Evolutionary conservation across 2,329 filamentous ascomycete genomes (phyloP).

Genomic region (Neoarthrinium moseri): DNA sequence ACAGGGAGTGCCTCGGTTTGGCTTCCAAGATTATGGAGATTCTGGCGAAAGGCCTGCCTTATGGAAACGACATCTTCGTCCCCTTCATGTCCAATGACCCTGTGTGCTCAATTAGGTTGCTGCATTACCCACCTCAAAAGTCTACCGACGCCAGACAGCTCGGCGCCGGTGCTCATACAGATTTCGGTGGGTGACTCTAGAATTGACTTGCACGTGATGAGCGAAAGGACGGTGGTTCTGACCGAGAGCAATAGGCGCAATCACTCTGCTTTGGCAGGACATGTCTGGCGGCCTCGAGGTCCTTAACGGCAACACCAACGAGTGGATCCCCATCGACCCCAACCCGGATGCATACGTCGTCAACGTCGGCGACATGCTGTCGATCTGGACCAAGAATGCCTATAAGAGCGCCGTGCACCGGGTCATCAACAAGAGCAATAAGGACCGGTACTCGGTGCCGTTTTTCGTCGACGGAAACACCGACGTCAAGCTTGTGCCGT

Average conservation of each 20-base stretch:
- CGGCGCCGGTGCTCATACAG: constrained; percentile 22
- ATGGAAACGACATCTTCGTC: constrained; percentile 18
- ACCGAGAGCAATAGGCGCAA: constrained; percentile 18
- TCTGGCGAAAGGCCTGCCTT: constrained; percentile 19
- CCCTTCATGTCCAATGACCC: constrained; percentile 21
- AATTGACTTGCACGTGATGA: too few species aligned
- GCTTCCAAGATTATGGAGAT: constrained; percentile 19
- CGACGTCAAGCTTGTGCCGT: constrained; percentile 26
- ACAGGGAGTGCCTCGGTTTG: constrained; percentile 14
- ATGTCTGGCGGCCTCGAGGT: constrained; percentile 19
- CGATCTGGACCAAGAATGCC: constrained; percentile 17
- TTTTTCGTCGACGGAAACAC: constrained; percentile 23
- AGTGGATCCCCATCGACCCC: constrained; percentile 17
- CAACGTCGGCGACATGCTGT: constrained; percentile 23
- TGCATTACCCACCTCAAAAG: constrained; percentile 21
- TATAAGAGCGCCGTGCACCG: constrained; percentile 21
- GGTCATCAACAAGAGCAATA: constrained; percentile 19
- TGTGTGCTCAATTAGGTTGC: constrained; percentile 17
- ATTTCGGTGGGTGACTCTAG: constrained; percentile 18
- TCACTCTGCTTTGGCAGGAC: constrained; percentile 23
- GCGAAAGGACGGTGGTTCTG: too few species aligned
- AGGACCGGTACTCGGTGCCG: constrained; percentile 18
- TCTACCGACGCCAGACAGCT: constrained; percentile 16
- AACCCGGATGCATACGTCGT: constrained; percentile 20
- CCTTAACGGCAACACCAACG: constrained; percentile 9